A percentile compares a stretch with the other conserved stretches of the same genome.
Conservation (phyloP, 2,329 filamentous ascomycete species). For the Exserohilum rostratum region DNA sequence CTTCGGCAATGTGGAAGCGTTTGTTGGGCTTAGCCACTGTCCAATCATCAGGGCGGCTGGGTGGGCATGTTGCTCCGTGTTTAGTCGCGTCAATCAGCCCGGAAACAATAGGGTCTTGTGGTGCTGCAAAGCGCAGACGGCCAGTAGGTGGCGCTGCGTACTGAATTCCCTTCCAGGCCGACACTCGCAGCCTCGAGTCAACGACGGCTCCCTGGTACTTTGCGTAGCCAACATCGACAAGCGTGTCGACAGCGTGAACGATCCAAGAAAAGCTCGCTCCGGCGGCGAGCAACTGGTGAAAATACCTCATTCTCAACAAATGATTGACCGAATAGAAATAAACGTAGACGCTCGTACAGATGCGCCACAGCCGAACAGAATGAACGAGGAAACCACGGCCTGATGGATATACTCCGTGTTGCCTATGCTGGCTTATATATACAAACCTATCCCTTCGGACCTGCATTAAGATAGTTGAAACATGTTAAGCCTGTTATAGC, state of each 20-base stretch:
- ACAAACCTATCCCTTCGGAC: neutral
- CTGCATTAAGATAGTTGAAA: neutral
- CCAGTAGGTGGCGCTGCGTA: constrained; percentile 74
- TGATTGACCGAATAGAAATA: neutral
- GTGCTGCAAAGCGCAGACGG: constrained; percentile 68
- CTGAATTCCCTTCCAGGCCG: constrained; percentile 74
- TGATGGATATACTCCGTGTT: fast-evolving
- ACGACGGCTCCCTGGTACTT: constrained; percentile 65
- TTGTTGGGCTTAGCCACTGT: constrained; percentile 16
- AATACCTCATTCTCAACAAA: constrained; percentile 2
- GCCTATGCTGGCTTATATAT: neutral
- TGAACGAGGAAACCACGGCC: neutral
- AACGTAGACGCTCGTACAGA: neutral
- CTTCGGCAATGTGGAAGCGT: constrained; percentile 55
- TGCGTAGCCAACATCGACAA: constrained; percentile 68
- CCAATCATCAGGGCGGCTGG: constrained; percentile 28
- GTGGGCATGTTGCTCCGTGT: constrained; percentile 47
- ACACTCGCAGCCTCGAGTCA: constrained; percentile 58
- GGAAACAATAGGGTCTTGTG: constrained; percentile 50
- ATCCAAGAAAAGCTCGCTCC: constrained; percentile 5
- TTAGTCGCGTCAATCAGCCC: constrained; percentile 22
- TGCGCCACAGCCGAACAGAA: neutral
- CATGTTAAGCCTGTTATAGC: neutral
- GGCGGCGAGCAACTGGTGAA: constrained; percentile 1
- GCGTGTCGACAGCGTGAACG: constrained; percentile 38